Conservation (phyloP, 169 alveolate genomes). For the Plasmodium ovale region DNA sequence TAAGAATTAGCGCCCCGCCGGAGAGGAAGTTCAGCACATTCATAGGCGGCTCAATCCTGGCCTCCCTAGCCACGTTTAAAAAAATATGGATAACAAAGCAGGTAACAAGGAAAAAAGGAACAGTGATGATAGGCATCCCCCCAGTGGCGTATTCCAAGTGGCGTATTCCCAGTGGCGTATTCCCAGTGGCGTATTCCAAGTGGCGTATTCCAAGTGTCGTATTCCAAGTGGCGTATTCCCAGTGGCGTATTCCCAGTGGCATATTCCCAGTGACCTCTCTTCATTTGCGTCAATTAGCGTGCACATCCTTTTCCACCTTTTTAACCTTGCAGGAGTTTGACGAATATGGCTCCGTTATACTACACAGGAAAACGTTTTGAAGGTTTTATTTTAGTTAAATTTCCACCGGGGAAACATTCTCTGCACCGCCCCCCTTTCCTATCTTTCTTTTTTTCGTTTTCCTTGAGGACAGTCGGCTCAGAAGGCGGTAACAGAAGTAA, state of each 20-base stretch:
- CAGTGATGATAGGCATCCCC: background rate
- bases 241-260: background rate
- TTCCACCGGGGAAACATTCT: background rate
- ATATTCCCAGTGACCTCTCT: too few relatives aligned
- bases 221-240: too few relatives aligned
- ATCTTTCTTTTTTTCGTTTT: too few relatives aligned
- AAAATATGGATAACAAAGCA: constrained; percentile 69
- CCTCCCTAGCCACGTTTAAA: constrained; percentile 65
- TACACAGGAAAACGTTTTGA: constrained; percentile 69
- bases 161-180: too few relatives aligned
- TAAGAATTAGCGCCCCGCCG: constrained; percentile 75
- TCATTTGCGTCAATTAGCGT: background rate
- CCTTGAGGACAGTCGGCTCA: too few relatives aligned
- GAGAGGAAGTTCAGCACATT: constrained; percentile 70
- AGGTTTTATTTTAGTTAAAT: background rate
- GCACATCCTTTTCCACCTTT: background rate
- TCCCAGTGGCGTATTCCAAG: too few relatives aligned
- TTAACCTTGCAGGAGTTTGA: constrained; percentile 48
- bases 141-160: too few relatives aligned
- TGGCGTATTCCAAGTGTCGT: too few relatives aligned
- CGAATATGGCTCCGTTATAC: constrained; percentile 61
- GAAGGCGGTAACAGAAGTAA: too few relatives aligned
- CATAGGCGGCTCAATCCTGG: constrained; percentile 71
- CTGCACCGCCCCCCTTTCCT: too few relatives aligned
- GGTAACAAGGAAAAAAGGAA: constrained; percentile 1